Evolutionary conservation across 2,329 filamentous ascomycete genomes (phyloP).

Genomic region (Dactylellina leptospora): DNA sequence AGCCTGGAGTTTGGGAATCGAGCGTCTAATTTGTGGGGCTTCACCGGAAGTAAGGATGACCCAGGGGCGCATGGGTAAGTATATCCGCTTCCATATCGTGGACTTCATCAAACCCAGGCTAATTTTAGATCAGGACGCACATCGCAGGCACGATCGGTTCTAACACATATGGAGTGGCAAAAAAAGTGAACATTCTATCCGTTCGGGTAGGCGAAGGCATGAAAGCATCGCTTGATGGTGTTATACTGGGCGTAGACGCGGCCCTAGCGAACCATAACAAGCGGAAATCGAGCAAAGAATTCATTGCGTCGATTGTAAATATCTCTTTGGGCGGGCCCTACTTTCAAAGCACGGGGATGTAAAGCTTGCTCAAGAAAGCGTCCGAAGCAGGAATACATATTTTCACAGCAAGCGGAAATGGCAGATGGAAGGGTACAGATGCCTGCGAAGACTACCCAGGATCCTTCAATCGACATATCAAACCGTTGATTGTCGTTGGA

Average conservation of each 20-base stretch:
- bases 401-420: constrained; percentile 17
- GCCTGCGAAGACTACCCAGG: constrained; percentile 17
- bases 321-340: constrained; percentile 24
- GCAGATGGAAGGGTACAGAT: constrained; percentile 10
- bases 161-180: constrained; percentile 15
- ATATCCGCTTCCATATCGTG: not conserved
- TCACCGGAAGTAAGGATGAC: not conserved
- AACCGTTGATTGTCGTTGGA: constrained; percentile 17
- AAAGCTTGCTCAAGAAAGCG: constrained; percentile 59
- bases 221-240: not conserved
- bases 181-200: constrained; percentile 26
- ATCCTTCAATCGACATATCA: constrained; percentile 14
- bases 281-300: constrained; percentile 1
- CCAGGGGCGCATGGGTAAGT: constrained; percentile 17
- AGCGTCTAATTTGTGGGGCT: not conserved
- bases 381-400: constrained; percentile 22
- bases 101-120: not conserved
- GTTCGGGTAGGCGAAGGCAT: constrained; percentile 11
- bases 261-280: constrained; percentile 53
- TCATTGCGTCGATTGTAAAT: constrained; percentile 22
- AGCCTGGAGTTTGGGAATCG: constrained; percentile 7
- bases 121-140: constrained; percentile 52
- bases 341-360: constrained; percentile 64
- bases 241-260: constrained; percentile 61
- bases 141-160: constrained; percentile 17